Evolutionary conservation across 306 rosid species (phyloP).

Genomic region (Luffa acutangula): DNA sequence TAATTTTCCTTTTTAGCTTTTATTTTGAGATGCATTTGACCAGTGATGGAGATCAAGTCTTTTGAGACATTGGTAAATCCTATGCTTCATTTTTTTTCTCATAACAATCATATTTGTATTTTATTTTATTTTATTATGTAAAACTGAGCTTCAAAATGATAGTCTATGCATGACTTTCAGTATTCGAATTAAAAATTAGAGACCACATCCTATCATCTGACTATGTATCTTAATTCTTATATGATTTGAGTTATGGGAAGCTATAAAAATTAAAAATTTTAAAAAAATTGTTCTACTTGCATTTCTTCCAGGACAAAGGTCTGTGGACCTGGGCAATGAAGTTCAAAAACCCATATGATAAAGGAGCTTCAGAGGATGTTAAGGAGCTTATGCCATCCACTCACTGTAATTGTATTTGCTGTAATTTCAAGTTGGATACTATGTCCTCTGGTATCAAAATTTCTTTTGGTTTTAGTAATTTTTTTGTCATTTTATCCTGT

Average conservation of each 20-base stretch:
- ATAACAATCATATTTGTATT: too few relatives aligned
- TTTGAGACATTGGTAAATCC: too few relatives aligned
- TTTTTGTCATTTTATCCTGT: too few relatives aligned
- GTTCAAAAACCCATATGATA: slow-evolving; percentile 21
- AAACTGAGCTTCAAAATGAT: too few relatives aligned
- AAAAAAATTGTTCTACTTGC: background rate
- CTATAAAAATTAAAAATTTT: too few relatives aligned
- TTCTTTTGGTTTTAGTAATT: too few relatives aligned
- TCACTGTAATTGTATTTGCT: background rate
- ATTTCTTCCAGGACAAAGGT: slow-evolving; percentile 8
- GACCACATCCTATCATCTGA: too few relatives aligned
- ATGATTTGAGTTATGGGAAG: background rate
- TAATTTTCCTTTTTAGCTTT: too few relatives aligned
- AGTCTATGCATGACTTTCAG: background rate
- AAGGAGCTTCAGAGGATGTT: slow-evolving; percentile 21
- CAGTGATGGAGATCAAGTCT: too few relatives aligned
- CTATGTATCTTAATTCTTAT: background rate
- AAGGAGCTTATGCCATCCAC: slow-evolving; percentile 16
- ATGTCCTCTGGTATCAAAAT: background rate
- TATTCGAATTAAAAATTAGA: background rate
- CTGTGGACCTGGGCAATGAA: background rate
- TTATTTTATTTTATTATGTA: too few relatives aligned
- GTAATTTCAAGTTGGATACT: background rate
- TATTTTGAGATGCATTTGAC: too few relatives aligned
- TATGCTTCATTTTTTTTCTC: too few relatives aligned